phyloP scores from a whole-genome alignment of 2,329 filamentous ascomycete genomes.

The Phaeophleospora eucalypticola region DNA sequence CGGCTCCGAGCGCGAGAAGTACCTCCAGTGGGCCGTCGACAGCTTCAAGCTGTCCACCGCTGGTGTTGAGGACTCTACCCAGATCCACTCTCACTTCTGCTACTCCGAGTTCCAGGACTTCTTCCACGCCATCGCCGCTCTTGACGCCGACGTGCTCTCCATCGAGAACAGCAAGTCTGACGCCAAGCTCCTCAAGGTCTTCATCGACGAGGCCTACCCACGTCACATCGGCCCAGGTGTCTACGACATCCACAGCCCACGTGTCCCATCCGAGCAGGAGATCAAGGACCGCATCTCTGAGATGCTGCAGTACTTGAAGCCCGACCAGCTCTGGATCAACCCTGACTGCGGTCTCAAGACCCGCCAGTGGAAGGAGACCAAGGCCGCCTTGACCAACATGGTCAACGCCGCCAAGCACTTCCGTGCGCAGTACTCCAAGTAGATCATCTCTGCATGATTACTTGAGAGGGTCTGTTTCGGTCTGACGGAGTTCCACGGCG shows the following conservation, averaged over 20 bases:
- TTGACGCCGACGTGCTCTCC: conserved; percentile 95
- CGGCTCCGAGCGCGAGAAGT: conserved; percentile 91
- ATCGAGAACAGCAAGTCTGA: conserved; percentile 99
- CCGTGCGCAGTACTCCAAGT: conserved; percentile 51
- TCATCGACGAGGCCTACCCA: conserved; percentile 94
- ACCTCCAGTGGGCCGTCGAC: conserved; percentile 95
- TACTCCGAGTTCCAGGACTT: conserved; percentile 99
- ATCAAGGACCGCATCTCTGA: conserved; percentile 96
- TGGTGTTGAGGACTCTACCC: conserved; percentile 89
- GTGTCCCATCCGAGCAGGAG: conserved; percentile 95
- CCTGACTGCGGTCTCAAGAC: conserved; percentile 99
- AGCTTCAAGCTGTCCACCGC: conserved; percentile 95
- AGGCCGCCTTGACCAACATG: conserved; percentile 93
- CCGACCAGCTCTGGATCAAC: conserved; percentile 99
- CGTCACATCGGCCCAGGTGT: conserved; percentile 95
- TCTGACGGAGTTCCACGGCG: background rate
- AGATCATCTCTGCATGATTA: background rate
- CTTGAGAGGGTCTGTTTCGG: background rate
- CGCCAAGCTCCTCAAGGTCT: conserved; percentile 97
- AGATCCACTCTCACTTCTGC: conserved; percentile 99
- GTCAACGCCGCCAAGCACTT: conserved; percentile 96
- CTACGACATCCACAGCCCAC: conserved; percentile 99
- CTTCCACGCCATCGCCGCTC: conserved; percentile 98
- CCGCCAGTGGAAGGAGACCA: conserved; percentile 97
- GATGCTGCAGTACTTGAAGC: conserved; percentile 95